Evolutionary conservation across 1,284 basidiomycete genomes (phyloP), one percentile per base, ranked within the genome.

Genomic region (Cerioporus squamosus): DNA sequence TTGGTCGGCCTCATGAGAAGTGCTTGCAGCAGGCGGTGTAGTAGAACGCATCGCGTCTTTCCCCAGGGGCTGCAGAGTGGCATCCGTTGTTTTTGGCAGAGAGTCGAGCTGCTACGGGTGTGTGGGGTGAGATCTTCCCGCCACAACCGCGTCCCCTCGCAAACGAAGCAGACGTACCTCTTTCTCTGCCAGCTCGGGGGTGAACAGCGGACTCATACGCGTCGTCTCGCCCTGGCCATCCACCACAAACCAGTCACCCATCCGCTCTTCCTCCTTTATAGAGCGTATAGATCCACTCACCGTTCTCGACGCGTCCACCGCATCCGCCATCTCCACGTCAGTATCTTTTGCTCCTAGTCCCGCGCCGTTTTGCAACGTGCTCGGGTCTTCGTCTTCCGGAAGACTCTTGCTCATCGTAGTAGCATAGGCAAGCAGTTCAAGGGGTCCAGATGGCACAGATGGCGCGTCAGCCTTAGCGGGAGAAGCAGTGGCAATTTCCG

Each of bases 151-250:
- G 14, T 18, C 18, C 15, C 12, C 18, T 12, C 15, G 38, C 38
- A 29, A 29, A 29, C 38, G 15, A 39, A 39, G 18, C 14, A 18
- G 38, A 39, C 38, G 38, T 39, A 17, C 14, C 38, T 39, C 38
- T 39, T 39, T 39, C 26, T 29, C 26, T 7, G 15, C 44, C 6
- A 20, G 38, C 43, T 45, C 46, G 38, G 53, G 31, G 9, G 31
- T 42, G 26, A 50, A 46, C 20, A 42, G 36, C 22, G 48, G 49
- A 39, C 24, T 57, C 42, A 39, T 43, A 44, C 49, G 49, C 31
- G 55, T 22, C 5, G 29, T 20, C 2, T 20, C 3, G 18, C n/a
- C n/a, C n/a, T 23, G 22, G 20, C 24, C 44, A 45, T 15, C 44
- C 39, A 26, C 39, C 55, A 48, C 15, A 38, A 12, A 29, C 10